These are phyloP conservation scores for Pseudogymnoascus sp. DNA, from an alignment of 2,329 filamentous ascomycete genomes.

Conservation along the genomic window DNA sequence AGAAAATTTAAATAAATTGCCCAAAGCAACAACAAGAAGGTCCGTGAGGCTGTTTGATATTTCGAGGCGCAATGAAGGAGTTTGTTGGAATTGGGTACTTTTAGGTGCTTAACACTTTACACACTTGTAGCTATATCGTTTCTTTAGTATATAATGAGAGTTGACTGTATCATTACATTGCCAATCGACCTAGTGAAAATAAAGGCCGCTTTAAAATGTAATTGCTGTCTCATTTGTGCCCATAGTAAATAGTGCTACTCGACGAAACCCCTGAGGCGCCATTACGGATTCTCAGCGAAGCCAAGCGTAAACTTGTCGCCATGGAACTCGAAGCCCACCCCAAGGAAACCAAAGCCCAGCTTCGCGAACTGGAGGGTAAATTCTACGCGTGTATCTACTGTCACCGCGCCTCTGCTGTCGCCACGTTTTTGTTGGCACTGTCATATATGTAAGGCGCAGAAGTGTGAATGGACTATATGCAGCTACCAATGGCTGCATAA, in stretches of 20 bases:
- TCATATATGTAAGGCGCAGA: not conserved
- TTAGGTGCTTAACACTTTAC: not conserved
- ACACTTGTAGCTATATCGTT: not conserved
- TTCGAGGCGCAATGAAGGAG: not conserved
- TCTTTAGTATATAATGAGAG: not conserved
- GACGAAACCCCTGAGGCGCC: too few species aligned
- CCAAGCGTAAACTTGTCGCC: too few species aligned
- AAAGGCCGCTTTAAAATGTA: not conserved
- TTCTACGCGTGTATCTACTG: too few species aligned
- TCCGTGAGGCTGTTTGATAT: not conserved
- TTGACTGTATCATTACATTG: not conserved
- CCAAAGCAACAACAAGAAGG: not conserved
- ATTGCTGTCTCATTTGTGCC: too few species aligned
- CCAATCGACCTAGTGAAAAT: not conserved
- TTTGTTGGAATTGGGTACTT: not conserved
- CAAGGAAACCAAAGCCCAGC: too few species aligned
- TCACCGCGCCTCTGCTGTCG: not conserved
- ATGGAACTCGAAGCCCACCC: too few species aligned
- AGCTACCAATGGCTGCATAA: not conserved
- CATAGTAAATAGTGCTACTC: too few species aligned
- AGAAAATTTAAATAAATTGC: not conserved
- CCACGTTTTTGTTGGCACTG: not conserved
- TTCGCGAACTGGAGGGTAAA: too few species aligned
- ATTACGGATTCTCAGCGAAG: too few species aligned
- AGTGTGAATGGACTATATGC: not conserved